Evolutionary conservation across 2,329 filamentous ascomycete genomes (phyloP).

Genomic region (Microcyclosporella mali): DNA sequence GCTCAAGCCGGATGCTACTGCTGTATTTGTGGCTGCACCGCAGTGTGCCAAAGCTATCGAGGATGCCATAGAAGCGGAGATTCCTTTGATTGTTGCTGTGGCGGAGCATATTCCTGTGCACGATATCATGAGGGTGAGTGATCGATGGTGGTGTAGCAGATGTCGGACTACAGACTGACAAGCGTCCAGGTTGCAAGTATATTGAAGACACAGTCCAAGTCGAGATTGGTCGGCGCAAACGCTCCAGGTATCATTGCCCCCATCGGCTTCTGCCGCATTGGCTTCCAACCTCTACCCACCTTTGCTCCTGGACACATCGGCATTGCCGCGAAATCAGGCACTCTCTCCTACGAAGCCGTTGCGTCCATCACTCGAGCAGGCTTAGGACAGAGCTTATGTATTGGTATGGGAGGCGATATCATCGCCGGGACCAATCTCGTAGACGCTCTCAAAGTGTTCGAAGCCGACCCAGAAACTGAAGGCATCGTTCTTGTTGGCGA

Average conservation of each 20-base stretch:
- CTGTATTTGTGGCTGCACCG: conserved; percentile 72
- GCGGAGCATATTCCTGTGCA: conserved; percentile 75
- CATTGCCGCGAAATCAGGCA: conserved; percentile 75
- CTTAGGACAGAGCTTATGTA: conserved; percentile 68
- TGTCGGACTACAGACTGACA: conserved; percentile 7
- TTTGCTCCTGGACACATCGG: conserved; percentile 65
- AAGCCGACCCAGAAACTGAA: conserved; percentile 60
- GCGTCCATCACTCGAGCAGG: conserved; percentile 68
- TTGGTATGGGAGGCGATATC: conserved; percentile 72
- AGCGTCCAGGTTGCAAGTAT: conserved; percentile 57
- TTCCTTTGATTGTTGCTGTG: conserved; percentile 70
- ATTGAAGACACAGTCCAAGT: conserved; percentile 63
- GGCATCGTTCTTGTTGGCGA: conserved; percentile 69
- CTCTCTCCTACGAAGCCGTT: conserved; percentile 73
- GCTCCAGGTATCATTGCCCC: conserved; percentile 74
- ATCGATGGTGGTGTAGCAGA: too few species aligned
- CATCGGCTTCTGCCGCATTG: conserved; percentile 62
- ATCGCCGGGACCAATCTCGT: conserved; percentile 68
- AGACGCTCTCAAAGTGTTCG: conserved; percentile 62
- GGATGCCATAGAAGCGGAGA: conserved; percentile 72
- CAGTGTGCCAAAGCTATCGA: conserved; percentile 68
- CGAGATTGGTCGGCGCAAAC: conserved; percentile 72
- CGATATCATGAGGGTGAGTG: conserved; percentile 62
- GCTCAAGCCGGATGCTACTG: conserved; percentile 69
- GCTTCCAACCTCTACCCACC: conserved; percentile 70